These are phyloP conservation scores for Chiua virens DNA, from an alignment of 768 basidiomycete genomes.

Conservation along the genomic window DNA sequence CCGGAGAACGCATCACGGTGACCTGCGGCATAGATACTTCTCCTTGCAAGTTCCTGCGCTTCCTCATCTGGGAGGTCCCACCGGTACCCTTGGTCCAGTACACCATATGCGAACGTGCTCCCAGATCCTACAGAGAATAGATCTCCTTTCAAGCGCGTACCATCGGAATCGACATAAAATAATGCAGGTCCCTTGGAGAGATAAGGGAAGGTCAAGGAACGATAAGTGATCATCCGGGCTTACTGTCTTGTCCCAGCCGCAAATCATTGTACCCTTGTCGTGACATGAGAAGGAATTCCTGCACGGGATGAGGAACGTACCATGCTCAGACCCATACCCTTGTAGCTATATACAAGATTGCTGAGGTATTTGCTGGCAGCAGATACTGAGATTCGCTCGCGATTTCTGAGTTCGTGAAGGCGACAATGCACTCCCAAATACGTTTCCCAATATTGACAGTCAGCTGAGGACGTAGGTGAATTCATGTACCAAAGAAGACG, in stretches of 20 bases:
- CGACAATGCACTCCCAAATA: constrained; percentile 98
- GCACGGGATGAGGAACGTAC: constrained; percentile 44
- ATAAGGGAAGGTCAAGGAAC: constrained; percentile 9
- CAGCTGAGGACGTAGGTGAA: constrained; percentile 50
- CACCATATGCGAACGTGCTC: constrained; percentile 98
- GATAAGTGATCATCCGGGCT: constrained; percentile 25
- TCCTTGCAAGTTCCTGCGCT: constrained; percentile 89
- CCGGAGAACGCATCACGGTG: constrained; percentile 97
- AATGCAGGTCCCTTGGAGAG: constrained; percentile 76
- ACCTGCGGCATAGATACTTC: constrained; percentile 95
- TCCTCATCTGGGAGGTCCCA: constrained; percentile 94
- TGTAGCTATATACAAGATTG: constrained; percentile 97
- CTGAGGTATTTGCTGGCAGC: constrained; percentile 97
- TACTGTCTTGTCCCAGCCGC: constrained; percentile 99
- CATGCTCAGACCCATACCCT: constrained; percentile 99
- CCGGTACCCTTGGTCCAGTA: constrained; percentile 90
- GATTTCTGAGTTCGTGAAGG: constrained; percentile 93
- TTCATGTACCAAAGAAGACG: not conserved
- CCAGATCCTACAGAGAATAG: constrained; percentile 99
- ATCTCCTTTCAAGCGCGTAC: constrained; percentile 92
- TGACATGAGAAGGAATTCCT: constrained; percentile 1
- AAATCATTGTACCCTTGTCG: constrained; percentile 95
- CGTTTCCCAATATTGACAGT: constrained; percentile 98
- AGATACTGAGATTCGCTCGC: constrained; percentile 97
- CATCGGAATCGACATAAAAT: constrained; percentile 98